phyloP scores from a whole-genome alignment of 108 stramenopile species.

The Pseudonitzschia pungens region DNA sequence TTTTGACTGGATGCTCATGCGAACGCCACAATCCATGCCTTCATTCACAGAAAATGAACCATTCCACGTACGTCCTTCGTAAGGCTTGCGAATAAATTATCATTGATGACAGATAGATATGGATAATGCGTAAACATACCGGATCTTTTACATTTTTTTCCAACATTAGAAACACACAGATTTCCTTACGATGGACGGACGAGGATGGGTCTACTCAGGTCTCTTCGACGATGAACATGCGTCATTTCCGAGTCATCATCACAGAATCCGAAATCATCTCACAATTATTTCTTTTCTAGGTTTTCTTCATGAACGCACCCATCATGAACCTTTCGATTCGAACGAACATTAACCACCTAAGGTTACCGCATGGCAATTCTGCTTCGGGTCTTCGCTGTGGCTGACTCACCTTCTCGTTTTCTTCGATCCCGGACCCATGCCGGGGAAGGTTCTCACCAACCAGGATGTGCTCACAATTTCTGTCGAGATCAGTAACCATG shows the following conservation, averaged over 20 bases:
- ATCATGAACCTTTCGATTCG: neutral
- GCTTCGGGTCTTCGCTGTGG: neutral
- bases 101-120: too few relatives aligned
- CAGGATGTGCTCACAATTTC: neutral
- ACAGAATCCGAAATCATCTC: slow-evolving; percentile 1
- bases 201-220: neutral
- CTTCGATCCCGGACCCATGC: neutral
- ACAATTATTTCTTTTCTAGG: neutral
- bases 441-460: neutral
- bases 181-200: neutral
- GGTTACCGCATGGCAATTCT: too few relatives aligned
- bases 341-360: too few relatives aligned
- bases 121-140: too few relatives aligned
- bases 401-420: slow-evolving; percentile 7
- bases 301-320: neutral
- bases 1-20: neutral
- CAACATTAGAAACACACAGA: neutral
- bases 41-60: neutral
- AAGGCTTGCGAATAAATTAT: neutral
- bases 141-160: too few relatives aligned
- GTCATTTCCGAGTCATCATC: slow-evolving; percentile 5
- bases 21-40: neutral
- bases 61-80: neutral
- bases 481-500: slow-evolving; percentile 11
- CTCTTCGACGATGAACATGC: neutral